phyloP scores from a whole-genome alignment of 441 rosid genomes.

The Populus hybrid region DNA sequence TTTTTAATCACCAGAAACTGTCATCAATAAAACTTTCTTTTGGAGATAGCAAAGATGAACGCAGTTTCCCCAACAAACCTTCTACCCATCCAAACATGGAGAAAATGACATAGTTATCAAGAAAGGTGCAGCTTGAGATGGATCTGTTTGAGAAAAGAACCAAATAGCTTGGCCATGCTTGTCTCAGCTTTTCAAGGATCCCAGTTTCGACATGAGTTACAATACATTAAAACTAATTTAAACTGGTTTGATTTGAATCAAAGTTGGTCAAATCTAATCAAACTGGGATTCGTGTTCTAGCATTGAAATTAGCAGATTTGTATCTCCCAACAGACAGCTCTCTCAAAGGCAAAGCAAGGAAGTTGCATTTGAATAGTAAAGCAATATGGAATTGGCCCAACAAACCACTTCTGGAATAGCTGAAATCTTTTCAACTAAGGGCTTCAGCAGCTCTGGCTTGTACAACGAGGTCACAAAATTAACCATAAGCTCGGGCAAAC shows the following conservation, averaged over 20 bases:
- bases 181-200: background rate
- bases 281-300: background rate
- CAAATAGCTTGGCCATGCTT: background rate
- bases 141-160: background rate
- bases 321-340: background rate
- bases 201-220: background rate
- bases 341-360: background rate
- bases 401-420: conserved; percentile 87
- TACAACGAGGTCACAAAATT: conserved; percentile 88
- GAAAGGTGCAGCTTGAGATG: background rate
- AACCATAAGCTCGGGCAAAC: conserved; percentile 80
- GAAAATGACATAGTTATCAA: background rate
- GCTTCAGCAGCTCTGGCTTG: conserved; percentile 81
- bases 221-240: background rate
- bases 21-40: too few relatives aligned
- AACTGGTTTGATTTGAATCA: background rate
- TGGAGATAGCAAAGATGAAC: too few relatives aligned
- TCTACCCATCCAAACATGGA: background rate
- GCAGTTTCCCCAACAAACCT: too few relatives aligned
- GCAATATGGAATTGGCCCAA: conserved; percentile 19
- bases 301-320: background rate
- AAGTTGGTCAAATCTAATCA: background rate
- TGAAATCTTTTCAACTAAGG: conserved; percentile 67
- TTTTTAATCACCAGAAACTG: too few relatives aligned
- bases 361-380: background rate